A percentile compares a stretch with the other conserved stretches of the same genome.
Conservation (phyloP, 305 asterid genomes). For the Rubia peregrina region DNA sequence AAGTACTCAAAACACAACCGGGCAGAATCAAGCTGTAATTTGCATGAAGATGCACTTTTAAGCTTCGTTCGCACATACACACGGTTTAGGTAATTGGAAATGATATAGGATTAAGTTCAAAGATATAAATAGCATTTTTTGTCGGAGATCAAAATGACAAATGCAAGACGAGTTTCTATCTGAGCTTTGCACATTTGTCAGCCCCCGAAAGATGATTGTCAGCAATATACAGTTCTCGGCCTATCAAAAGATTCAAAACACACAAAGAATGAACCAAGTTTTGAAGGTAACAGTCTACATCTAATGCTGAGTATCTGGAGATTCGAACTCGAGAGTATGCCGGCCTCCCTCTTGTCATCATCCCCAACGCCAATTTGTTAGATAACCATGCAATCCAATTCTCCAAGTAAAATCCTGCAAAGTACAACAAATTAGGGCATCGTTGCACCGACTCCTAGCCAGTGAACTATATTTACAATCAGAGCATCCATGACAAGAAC, state of each 20-base stretch:
- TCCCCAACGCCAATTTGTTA: constrained; percentile 17
- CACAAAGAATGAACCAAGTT: constrained; percentile 10
- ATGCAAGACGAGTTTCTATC: constrained; percentile 5
- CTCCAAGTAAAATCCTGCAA: constrained; percentile 22
- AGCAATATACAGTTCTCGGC: constrained; percentile 17
- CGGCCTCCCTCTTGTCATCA: constrained; percentile 26
- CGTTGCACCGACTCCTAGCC: background rate
- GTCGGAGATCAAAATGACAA: background rate
- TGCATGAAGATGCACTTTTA: too few species aligned
- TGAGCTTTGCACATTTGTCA: constrained; percentile 17
- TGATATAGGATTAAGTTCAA: background rate
- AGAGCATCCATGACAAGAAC: background rate
- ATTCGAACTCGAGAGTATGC: constrained; percentile 17
- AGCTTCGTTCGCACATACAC: background rate
- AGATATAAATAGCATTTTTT: background rate
- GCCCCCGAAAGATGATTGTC: constrained; percentile 11
- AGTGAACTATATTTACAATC: background rate
- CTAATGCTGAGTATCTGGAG: constrained; percentile 19
- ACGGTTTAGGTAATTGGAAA: background rate
- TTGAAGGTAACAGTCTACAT: constrained; percentile 12
- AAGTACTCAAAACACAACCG: too few species aligned
- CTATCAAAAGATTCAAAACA: constrained; percentile 11
- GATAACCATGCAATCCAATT: constrained; percentile 11
- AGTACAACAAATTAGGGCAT: background rate
- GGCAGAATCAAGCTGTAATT: too few species aligned